phyloP scores from a whole-genome alignment of 805 yeast species.

The Hanseniaspora pseudoguilliermondii region DNA sequence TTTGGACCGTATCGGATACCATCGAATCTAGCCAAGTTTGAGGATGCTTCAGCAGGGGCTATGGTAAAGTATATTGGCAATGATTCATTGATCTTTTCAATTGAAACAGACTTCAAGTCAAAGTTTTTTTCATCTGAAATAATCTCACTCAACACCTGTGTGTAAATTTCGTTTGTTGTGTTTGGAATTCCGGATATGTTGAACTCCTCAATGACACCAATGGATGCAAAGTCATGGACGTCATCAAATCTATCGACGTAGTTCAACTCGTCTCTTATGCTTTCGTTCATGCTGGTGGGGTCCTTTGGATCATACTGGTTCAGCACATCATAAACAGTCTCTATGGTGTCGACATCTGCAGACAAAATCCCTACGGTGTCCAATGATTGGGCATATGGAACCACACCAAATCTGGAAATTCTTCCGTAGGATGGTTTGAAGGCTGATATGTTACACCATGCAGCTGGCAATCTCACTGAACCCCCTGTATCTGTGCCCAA shows the following conservation, averaged over 20 bases:
- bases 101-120: slow-evolving; percentile 47
- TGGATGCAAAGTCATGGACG: slow-evolving; percentile 24
- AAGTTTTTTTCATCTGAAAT: slow-evolving; percentile 27
- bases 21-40: slow-evolving; percentile 80
- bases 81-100: slow-evolving; percentile 55
- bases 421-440: slow-evolving; percentile 92
- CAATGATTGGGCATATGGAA: slow-evolving; percentile 83
- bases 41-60: slow-evolving; percentile 88
- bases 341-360: slow-evolving; percentile 33
- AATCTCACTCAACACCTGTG: slow-evolving; percentile 33
- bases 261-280: slow-evolving; percentile 23
- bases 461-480: slow-evolving; percentile 82
- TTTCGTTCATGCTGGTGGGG: slow-evolving; percentile 50
- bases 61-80: slow-evolving; percentile 76
- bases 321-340: slow-evolving; percentile 41
- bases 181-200: slow-evolving; percentile 41
- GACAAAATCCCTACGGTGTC: slow-evolving; percentile 87
- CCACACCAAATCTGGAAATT: slow-evolving; percentile 80
- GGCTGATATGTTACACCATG: slow-evolving; percentile 71
- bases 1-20: slow-evolving; percentile 69
- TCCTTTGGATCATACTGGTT: slow-evolving; percentile 59
- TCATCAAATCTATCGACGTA: slow-evolving; percentile 13
- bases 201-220: slow-evolving; percentile 70
- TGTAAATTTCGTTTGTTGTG: slow-evolving; percentile 38
- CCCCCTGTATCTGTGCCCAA: slow-evolving; percentile 98